These are phyloP conservation scores for Earliella scabrosa DNA, from an alignment of 1,284 basidiomycete genomes.

Conservation along the genomic window DNA sequence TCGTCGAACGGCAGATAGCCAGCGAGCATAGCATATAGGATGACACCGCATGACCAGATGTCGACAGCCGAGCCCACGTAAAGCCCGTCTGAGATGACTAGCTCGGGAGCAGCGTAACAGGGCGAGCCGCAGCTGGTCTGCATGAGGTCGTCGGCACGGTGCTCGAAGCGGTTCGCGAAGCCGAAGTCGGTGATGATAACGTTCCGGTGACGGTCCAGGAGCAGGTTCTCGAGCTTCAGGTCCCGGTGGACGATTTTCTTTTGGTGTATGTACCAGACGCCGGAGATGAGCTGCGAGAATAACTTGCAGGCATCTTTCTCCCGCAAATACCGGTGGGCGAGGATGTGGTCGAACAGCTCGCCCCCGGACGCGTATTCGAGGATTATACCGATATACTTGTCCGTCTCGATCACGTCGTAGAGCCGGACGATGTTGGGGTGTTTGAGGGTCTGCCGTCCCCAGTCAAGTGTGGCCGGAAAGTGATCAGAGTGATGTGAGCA, in stretches of 20 bases:
- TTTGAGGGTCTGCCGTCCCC: constrained; percentile 74
- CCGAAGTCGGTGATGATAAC: constrained; percentile 99
- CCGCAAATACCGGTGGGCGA: constrained; percentile 96
- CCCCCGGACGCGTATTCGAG: constrained; percentile 98
- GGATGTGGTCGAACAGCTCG: constrained; percentile 98
- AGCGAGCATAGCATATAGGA: constrained; percentile 98
- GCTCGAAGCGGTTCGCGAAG: constrained; percentile 97
- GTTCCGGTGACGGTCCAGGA: constrained; percentile 96
- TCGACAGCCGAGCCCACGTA: constrained; percentile 99
- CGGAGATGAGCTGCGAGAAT: constrained; percentile 98
- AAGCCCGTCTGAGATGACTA: constrained; percentile 98
- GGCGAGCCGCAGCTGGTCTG: constrained; percentile 97
- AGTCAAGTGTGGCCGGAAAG: constrained; percentile 10
- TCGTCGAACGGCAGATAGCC: constrained; percentile 99
- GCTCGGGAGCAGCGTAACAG: constrained; percentile 98
- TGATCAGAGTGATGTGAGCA: constrained; percentile 26
- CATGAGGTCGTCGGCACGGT: constrained; percentile 93
- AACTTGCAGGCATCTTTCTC: constrained; percentile 96
- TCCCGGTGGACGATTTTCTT: constrained; percentile 99
- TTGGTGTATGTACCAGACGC: constrained; percentile 98
- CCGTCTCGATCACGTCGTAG: constrained; percentile 99
- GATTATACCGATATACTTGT: constrained; percentile 99
- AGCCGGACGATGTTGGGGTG: constrained; percentile 99
- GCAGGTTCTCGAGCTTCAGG: constrained; percentile 97
- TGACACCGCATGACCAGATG: constrained; percentile 99